Percentiles rank a stretch among this genome's conserved stretches.
phyloP scores from a whole-genome alignment of 805 yeast species.

The Saccharomycopsis amapae region DNA sequence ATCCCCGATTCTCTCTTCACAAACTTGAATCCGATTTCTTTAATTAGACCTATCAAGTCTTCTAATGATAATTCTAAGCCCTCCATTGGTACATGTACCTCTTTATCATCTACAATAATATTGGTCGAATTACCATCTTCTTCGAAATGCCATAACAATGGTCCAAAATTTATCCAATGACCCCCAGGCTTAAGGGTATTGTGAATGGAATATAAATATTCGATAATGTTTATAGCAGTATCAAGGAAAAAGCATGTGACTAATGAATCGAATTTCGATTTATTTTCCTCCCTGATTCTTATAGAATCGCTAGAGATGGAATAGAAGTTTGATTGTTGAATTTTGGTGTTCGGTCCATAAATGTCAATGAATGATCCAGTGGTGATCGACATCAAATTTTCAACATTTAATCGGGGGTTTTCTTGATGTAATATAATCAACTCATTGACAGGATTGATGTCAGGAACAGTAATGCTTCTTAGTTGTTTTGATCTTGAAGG shows the following conservation, averaged over 20 bases:
- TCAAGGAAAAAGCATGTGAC: conserved; percentile 58
- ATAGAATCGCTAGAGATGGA: not conserved
- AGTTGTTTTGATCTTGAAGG: conserved; percentile 39
- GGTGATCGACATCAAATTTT: conserved; percentile 58
- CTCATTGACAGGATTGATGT: conserved; percentile 38
- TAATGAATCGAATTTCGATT: conserved; percentile 36
- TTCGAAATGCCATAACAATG: conserved; percentile 67
- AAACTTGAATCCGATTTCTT: conserved; percentile 45
- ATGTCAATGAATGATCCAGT: conserved; percentile 68
- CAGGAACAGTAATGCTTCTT: conserved; percentile 48
- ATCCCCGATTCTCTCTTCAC: conserved; percentile 37
- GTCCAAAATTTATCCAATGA: conserved; percentile 61
- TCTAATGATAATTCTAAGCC: conserved; percentile 57
- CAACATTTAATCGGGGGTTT: conserved; percentile 36
- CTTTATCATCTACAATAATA: conserved; percentile 22
- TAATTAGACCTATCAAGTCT: conserved; percentile 43
- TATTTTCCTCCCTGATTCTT: conserved; percentile 33
- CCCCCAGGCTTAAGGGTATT: conserved; percentile 42
- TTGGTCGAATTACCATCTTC: conserved; percentile 33
- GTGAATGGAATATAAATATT: conserved; percentile 43
- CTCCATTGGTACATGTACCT: conserved; percentile 32
- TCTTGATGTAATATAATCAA: conserved; percentile 28
- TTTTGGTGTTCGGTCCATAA: conserved; percentile 43
- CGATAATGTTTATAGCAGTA: conserved; percentile 53
- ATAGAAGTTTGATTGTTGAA: conserved; percentile 2